A percentile compares a stretch with the other conserved stretches of the same genome.
These are phyloP conservation scores for Solanum chilense DNA, from an alignment of 257 asterid genomes.

Conservation along the genomic window DNA sequence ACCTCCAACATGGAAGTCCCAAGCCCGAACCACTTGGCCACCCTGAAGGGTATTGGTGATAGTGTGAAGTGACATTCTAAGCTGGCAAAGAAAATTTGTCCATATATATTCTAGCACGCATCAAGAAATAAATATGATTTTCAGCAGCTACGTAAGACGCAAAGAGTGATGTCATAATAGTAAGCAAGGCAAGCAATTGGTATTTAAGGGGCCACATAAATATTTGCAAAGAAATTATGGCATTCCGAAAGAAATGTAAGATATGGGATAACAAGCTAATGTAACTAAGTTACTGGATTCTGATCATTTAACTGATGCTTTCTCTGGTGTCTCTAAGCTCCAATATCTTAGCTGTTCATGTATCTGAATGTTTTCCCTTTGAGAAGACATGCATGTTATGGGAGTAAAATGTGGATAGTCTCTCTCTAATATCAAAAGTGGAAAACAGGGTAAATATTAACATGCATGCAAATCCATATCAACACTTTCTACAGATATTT, in stretches of 20 bases:
- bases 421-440: neutral
- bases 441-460: neutral
- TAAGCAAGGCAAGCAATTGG: neutral
- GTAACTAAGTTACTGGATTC: neutral
- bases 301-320: neutral
- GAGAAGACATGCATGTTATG: neutral
- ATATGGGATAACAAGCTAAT: neutral
- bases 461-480: neutral
- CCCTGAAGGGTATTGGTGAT: neutral
- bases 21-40: too few species aligned
- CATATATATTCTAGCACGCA: neutral
- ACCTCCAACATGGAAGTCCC: too few species aligned
- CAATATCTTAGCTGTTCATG: neutral
- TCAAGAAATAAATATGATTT: neutral
- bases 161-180: neutral
- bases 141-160: neutral
- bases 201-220: neutral
- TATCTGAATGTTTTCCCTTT: neutral
- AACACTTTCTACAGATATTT: neutral
- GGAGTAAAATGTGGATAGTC: neutral
- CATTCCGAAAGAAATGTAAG: neutral
- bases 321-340: neutral
- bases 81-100: neutral
- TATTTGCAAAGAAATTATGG: neutral
- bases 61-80: neutral